Evolutionary conservation across 2,329 filamentous ascomycete genomes (phyloP).

Genomic region (Exserohilum rostratum): DNA sequence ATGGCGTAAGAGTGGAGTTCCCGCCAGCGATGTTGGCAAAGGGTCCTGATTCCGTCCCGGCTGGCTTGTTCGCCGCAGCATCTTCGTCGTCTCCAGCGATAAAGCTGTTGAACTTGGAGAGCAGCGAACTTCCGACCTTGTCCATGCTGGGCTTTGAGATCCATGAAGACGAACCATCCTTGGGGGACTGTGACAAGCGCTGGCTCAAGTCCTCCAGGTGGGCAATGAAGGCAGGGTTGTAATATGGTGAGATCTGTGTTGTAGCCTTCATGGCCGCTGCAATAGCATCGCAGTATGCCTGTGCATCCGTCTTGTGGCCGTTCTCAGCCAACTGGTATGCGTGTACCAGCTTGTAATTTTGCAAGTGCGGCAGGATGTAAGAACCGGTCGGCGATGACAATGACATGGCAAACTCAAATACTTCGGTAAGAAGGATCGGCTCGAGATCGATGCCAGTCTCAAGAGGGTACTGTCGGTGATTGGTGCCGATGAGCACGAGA

Average conservation of each 20-base stretch:
- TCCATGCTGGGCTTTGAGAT: constrained; percentile 95
- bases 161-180: constrained; percentile 82
- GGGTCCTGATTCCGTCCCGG: constrained; percentile 68
- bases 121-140: constrained; percentile 89
- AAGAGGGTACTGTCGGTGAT: constrained; percentile 73
- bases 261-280: constrained; percentile 75
- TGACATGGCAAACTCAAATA: constrained; percentile 88
- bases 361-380: constrained; percentile 76
- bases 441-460: constrained; percentile 82
- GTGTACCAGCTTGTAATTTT: constrained; percentile 90
- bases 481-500: constrained; percentile 83
- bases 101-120: constrained; percentile 95
- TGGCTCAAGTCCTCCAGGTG: constrained; percentile 83
- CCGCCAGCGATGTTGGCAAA: constrained; percentile 83
- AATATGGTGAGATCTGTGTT: constrained; percentile 84
- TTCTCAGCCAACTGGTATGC: constrained; percentile 83
- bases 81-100: constrained; percentile 89
- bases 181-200: constrained; percentile 83
- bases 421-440: constrained; percentile 89
- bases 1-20: constrained; percentile 58
- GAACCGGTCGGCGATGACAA: constrained; percentile 63
- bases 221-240: constrained; percentile 74
- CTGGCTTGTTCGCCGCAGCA: constrained; percentile 62
- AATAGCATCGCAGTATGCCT: constrained; percentile 91
- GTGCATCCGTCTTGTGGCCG: constrained; percentile 79